These are phyloP conservation scores for Irpex lacteus DNA, from an alignment of 1,284 basidiomycete species.

Conservation along the genomic window DNA sequence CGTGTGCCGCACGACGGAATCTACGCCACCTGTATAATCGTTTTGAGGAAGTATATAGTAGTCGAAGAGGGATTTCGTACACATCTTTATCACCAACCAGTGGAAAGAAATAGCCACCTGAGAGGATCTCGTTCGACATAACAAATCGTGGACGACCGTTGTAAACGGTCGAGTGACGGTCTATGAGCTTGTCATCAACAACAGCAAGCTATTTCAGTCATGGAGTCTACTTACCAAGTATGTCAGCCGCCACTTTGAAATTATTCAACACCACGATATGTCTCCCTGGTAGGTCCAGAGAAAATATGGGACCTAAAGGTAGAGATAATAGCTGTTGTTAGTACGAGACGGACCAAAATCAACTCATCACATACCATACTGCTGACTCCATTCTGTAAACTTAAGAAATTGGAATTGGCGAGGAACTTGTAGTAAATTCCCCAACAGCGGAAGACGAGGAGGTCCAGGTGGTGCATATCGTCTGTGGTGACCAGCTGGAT, in stretches of 20 bases:
- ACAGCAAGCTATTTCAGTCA: not conserved
- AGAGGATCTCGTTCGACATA: not conserved
- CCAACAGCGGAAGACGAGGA: not conserved
- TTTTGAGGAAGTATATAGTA: not conserved
- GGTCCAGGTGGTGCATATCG: not conserved
- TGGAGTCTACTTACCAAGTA: not conserved
- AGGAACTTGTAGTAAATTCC: not conserved
- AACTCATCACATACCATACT: not conserved
- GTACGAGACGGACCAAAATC: too few species aligned
- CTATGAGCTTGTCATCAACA: not conserved
- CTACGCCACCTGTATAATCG: slow-evolving; percentile 9
- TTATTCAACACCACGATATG: not conserved
- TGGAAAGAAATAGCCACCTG: not conserved
- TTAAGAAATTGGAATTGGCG: not conserved
- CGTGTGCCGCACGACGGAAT: slow-evolving; percentile 11
- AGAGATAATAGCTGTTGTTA: not conserved
- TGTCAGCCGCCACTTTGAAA: not conserved
- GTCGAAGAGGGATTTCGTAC: not conserved
- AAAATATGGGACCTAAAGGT: not conserved
- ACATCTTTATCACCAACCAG: not conserved
- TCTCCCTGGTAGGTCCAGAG: not conserved
- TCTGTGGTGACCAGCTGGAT: not conserved
- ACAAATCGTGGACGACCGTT: not conserved
- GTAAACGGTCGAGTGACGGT: not conserved
- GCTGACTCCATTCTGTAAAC: not conserved